phyloP scores from a whole-genome alignment of 768 basidiomycete species.

The Pulveroboletus frians region DNA sequence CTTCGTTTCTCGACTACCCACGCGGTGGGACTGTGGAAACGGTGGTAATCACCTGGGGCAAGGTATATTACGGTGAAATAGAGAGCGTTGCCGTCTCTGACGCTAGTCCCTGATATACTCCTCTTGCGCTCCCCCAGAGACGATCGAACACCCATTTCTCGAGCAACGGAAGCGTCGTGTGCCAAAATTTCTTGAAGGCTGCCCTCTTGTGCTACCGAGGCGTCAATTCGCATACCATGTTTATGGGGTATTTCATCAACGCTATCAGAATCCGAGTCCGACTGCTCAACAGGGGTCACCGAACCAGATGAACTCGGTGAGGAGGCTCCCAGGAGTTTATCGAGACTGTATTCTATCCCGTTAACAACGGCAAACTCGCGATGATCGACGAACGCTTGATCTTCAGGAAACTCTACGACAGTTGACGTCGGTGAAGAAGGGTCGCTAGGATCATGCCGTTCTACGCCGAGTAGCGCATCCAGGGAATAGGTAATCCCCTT shows the following conservation, averaged over 20 bases:
- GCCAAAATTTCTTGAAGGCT: slow-evolving; percentile 51
- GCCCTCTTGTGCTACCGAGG: slow-evolving; percentile 60
- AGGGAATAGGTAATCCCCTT: slow-evolving; percentile 98
- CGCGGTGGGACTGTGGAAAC: slow-evolving; percentile 91
- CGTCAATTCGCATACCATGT: slow-evolving; percentile 67
- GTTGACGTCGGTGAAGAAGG: slow-evolving; percentile 39
- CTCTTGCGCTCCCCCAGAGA: slow-evolving; percentile 29
- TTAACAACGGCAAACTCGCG: slow-evolving; percentile 94
- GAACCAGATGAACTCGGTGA: slow-evolving; percentile 38
- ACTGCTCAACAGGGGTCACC: slow-evolving; percentile 25
- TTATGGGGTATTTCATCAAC: slow-evolving; percentile 40
- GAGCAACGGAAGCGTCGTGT: slow-evolving; percentile 67
- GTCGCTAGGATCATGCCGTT: slow-evolving; percentile 40
- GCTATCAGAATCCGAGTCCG: slow-evolving; percentile 18
- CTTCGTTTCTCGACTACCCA: slow-evolving; percentile 97
- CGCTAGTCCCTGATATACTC: slow-evolving; percentile 41
- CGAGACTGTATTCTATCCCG: slow-evolving; percentile 93
- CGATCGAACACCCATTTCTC: slow-evolving; percentile 59
- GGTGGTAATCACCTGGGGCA: slow-evolving; percentile 96
- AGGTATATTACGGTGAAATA: slow-evolving; percentile 96
- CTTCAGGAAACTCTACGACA: slow-evolving; percentile 37
- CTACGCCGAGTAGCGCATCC: slow-evolving; percentile 84
- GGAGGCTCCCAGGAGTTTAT: slow-evolving; percentile 70
- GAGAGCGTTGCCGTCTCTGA: slow-evolving; percentile 74
- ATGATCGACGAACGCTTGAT: slow-evolving; percentile 69